phyloP scores from a whole-genome alignment of 2,329 filamentous ascomycete species.

The Mycosphaerella sp. region DNA sequence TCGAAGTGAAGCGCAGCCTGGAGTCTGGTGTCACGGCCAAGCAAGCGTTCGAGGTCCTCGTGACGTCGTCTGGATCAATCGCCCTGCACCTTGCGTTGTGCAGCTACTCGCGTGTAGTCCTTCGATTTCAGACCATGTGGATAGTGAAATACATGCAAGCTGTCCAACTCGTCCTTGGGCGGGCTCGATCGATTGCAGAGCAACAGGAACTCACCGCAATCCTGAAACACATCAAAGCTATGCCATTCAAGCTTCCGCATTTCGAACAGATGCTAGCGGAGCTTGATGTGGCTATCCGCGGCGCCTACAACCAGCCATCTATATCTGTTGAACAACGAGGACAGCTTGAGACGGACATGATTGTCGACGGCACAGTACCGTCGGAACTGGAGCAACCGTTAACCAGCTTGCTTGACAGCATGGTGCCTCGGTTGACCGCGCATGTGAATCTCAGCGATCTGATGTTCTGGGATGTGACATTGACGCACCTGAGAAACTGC shows the following conservation, averaged over 20 bases:
- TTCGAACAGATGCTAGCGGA: slow-evolving; percentile 49
- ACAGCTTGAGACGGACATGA: slow-evolving; percentile 47
- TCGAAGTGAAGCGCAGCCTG: slow-evolving; percentile 34
- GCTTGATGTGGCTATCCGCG: slow-evolving; percentile 59
- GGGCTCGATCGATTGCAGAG: slow-evolving; percentile 48
- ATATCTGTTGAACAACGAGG: slow-evolving; percentile 43
- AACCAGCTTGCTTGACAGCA: slow-evolving; percentile 43
- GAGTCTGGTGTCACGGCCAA: slow-evolving; percentile 5
- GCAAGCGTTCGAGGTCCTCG: slow-evolving; percentile 21
- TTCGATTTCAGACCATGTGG: slow-evolving; percentile 62
- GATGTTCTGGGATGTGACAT: slow-evolving; percentile 64
- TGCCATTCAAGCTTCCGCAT: slow-evolving; percentile 41
- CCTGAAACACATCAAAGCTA: slow-evolving; percentile 45
- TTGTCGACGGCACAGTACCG: slow-evolving; percentile 48
- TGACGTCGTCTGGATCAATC: slow-evolving; percentile 21
- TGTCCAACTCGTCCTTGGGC: slow-evolving; percentile 17
- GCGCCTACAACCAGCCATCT: slow-evolving; percentile 47
- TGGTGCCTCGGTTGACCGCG: slow-evolving; percentile 51
- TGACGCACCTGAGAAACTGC: slow-evolving; percentile 47
- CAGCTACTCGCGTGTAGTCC: slow-evolving; percentile 65
- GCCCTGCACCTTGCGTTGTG: slow-evolving; percentile 56
- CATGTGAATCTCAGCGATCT: slow-evolving; percentile 60
- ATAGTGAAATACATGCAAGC: slow-evolving; percentile 37
- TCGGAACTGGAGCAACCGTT: slow-evolving; percentile 46
- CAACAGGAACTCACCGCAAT: slow-evolving; percentile 46